Conservation (phyloP, 805 yeast species). For the Zygoascus bituminiphila region DNA sequence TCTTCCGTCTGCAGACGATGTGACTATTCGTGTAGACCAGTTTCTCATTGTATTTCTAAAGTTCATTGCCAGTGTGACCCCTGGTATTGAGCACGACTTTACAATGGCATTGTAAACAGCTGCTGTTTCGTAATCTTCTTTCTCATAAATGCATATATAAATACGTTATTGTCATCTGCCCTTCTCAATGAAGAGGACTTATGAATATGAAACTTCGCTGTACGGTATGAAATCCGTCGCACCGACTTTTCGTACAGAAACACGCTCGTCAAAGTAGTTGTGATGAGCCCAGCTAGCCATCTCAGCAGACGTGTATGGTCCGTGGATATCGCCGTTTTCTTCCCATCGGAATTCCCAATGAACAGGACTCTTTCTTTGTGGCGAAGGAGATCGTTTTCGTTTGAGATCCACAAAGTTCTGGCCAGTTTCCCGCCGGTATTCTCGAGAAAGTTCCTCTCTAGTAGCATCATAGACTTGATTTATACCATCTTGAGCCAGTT, state of each 20-base stretch:
- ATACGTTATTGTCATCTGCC: background rate
- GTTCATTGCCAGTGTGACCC: constrained; percentile 93
- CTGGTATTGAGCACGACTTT: constrained; percentile 94
- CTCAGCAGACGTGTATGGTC: constrained; percentile 42
- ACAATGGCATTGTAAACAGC: constrained; percentile 61
- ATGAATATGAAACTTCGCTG: background rate
- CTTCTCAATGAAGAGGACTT: background rate
- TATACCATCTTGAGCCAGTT: constrained; percentile 36
- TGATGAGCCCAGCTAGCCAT: constrained; percentile 41
- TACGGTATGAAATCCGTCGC: constrained; percentile 4
- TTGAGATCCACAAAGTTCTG: constrained; percentile 21
- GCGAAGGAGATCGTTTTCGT: constrained; percentile 21
- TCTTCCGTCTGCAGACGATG: constrained; percentile 19
- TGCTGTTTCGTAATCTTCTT: background rate
- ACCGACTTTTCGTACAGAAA: constrained; percentile 32
- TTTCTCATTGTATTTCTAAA: constrained; percentile 83
- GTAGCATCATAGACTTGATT: constrained; percentile 43
- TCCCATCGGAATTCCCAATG: constrained; percentile 46
- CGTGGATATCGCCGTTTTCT: constrained; percentile 37
- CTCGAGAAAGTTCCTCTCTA: constrained; percentile 47
- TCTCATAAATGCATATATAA: background rate
- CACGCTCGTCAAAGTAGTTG: constrained; percentile 41
- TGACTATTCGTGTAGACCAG: constrained; percentile 76
- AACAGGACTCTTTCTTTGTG: constrained; percentile 20
- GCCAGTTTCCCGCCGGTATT: constrained; percentile 39